Percentiles rank a stretch among this genome's conserved stretches.
phyloP scores from a whole-genome alignment of 768 basidiomycete genomes.

The Saitozyma sp. region DNA sequence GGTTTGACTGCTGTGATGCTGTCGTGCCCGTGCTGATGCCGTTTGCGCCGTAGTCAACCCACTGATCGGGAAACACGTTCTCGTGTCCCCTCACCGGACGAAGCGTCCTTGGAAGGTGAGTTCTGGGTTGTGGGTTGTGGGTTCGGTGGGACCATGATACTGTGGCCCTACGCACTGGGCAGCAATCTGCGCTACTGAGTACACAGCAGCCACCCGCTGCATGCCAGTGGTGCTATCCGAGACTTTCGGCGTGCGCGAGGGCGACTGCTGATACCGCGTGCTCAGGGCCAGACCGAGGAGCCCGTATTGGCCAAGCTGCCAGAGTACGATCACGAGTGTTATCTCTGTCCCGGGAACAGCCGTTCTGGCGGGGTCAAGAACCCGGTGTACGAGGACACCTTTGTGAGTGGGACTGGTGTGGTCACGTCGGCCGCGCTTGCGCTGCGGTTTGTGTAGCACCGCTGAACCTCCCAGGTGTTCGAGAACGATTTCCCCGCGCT shows the following conservation, averaged over 20 bases:
- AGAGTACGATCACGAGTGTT: constrained; percentile 63
- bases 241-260: too few species aligned
- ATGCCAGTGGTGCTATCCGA: too few species aligned
- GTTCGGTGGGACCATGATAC: background rate
- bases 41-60: constrained; percentile 66
- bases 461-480: constrained; percentile 56
- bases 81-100: constrained; percentile 85
- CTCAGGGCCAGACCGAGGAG: constrained; percentile 73
- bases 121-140: background rate
- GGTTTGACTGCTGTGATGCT: background rate
- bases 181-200: too few species aligned
- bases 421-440: too few species aligned
- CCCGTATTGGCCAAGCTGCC: constrained; percentile 61
- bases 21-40: background rate
- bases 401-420: constrained; percentile 46
- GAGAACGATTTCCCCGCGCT: constrained; percentile 82
- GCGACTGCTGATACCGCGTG: background rate
- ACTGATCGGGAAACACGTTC: constrained; percentile 69
- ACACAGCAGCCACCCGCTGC: too few species aligned
- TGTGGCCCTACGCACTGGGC: too few species aligned
- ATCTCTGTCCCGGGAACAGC: constrained; percentile 81
- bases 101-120: constrained; percentile 74
- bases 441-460: background rate
- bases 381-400: constrained; percentile 66
- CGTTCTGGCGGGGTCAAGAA: constrained; percentile 73